Conservation (phyloP, 2,329 filamentous ascomycete genomes). For the Paecilomyces dactylethromorphus region DNA sequence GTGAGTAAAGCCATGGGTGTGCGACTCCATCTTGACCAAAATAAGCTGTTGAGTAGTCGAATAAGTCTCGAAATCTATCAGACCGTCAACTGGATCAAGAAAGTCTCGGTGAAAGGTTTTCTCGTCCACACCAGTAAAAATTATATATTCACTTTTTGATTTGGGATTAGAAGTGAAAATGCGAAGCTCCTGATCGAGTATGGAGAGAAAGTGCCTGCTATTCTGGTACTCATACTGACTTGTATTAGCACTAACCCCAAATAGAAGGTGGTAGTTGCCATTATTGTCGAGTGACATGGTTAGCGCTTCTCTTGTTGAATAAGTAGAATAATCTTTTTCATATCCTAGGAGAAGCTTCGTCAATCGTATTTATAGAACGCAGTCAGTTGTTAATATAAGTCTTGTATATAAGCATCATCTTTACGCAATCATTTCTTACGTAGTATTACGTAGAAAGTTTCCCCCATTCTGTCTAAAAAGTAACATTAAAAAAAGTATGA, state of each 20-base stretch:
- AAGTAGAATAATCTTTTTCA: neutral
- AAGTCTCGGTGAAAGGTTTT: conserved; percentile 2
- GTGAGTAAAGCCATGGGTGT: too few species aligned
- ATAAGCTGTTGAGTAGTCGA: too few species aligned
- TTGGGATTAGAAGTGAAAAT: neutral
- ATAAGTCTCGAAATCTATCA: neutral
- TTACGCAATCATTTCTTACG: neutral
- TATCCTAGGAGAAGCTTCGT: neutral
- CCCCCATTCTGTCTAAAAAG: too few species aligned
- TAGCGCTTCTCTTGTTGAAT: neutral
- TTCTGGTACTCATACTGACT: conserved; percentile 3
- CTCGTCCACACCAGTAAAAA: conserved; percentile 3
- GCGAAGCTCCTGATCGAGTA: neutral
- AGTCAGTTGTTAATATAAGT: neutral
- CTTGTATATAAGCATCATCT: neutral
- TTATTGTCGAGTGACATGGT: neutral
- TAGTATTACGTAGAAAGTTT: too few species aligned
- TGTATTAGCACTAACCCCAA: conserved; percentile 3
- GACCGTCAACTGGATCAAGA: neutral
- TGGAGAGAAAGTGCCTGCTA: conserved; percentile 3
- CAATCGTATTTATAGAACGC: neutral
- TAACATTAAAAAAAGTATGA: too few species aligned
- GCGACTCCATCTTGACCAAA: too few species aligned
- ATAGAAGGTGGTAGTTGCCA: neutral
- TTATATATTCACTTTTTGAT: conserved; percentile 3